Evolutionary conservation across 208 protist species (phyloP), one percentile per base, ranked within the genome.

Genomic region (Leptomonas pyrrhocoris): DNA sequence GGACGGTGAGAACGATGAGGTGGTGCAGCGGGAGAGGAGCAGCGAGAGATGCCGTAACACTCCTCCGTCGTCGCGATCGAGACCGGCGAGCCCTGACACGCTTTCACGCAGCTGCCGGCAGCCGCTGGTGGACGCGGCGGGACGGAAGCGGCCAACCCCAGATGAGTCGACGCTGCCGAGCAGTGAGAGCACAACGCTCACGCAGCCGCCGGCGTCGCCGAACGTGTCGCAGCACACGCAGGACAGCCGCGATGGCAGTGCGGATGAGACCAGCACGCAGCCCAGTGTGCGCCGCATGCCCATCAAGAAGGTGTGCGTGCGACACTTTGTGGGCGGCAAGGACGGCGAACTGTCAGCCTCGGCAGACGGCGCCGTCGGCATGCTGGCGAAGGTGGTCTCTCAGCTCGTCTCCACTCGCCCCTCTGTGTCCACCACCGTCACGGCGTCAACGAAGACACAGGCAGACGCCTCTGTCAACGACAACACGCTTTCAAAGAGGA

Each of bases 281-380:
- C 72, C 72, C 30, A 77, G 72, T 25, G 36, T 57, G 42, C 72
- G 72, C 8, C 72, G 72, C 18, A 30, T 72, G 49, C 72, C 72
- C 18, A 77, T 49, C 19, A 77, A 77, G 58, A 77, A 77, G 42
- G 64, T 77, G 5, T 77, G 64, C 31, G 72, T 77, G 49, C 72
- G 72, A 2, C 72, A 77, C 54, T 77, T 68, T 23, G 63, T 70
- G 27, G 51, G 43, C 30, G 42, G 28, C 50, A 40, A 46, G 28
- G 43, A 25, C 58, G 56, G 40, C 50, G 64, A 67, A 9, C 13
- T 6, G 1, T 49, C 38, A 1, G 46, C 19, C 11, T 36, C 64
- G 36, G 27, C 43, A 25, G 64, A 61, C n/a, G 15, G 28, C 23
- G 49, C 36, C 8, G 61, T 67, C n/a, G 61, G 61, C 9, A 31